Conservation (phyloP, 1,284 basidiomycete genomes). For the Gomphus bonarii region DNA sequence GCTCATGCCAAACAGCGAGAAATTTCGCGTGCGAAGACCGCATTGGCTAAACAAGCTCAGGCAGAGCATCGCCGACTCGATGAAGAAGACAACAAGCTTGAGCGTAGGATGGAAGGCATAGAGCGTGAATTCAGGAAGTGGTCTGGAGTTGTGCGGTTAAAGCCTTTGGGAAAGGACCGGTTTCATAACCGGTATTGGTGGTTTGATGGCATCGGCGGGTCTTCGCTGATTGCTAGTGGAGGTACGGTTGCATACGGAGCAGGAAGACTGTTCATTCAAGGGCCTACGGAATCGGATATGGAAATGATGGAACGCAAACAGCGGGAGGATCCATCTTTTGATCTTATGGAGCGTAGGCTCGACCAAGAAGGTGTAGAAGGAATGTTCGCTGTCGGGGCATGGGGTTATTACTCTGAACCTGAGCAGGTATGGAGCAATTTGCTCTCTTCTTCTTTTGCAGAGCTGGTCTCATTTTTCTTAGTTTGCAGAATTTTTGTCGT, state of each 20-base stretch:
- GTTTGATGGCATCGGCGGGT: constrained; percentile 93
- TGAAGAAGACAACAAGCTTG: constrained; percentile 78
- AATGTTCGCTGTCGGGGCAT: constrained; percentile 66
- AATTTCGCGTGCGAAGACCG: constrained; percentile 61
- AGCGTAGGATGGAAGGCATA: constrained; percentile 72
- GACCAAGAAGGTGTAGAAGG: constrained; percentile 74
- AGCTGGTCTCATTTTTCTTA: constrained; percentile 24
- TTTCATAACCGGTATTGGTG: constrained; percentile 97
- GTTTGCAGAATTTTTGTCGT: constrained; percentile 75
- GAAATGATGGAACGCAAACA: constrained; percentile 55
- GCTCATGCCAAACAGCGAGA: constrained; percentile 70
- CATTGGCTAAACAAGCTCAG: constrained; percentile 56
- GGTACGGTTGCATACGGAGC: constrained; percentile 78
- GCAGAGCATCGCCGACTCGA: constrained; percentile 75
- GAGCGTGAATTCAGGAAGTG: constrained; percentile 90
- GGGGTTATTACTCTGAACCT: constrained; percentile 81
- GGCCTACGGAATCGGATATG: constrained; percentile 68
- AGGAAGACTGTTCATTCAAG: constrained; percentile 86
- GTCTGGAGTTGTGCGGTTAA: constrained; percentile 72
- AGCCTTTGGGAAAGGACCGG: constrained; percentile 83
- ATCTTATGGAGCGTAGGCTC: constrained; percentile 46
- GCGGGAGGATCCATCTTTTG: constrained; percentile 30
- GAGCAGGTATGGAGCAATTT: constrained; percentile 60
- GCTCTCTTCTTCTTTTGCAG: not conserved
- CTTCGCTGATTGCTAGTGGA: constrained; percentile 62